Evolutionary conservation across 805 yeast species (phyloP), one percentile per base, ranked within the genome.

Genomic region (Starmerella floris): DNA sequence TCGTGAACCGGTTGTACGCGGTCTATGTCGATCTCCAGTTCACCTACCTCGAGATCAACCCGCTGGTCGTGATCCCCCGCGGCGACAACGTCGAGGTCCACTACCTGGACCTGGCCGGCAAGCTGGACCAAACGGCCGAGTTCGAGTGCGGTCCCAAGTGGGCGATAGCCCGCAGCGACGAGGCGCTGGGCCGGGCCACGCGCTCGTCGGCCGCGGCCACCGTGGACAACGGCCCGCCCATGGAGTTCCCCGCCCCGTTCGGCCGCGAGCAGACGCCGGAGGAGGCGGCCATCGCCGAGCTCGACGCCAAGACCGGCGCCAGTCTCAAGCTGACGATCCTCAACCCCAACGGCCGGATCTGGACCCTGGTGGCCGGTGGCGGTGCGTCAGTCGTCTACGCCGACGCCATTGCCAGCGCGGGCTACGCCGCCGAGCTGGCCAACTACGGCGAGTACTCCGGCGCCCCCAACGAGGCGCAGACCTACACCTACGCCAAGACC

Each of bases 381-480:
- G 70, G 70, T 46, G 70, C 70, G 30, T 65, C 69, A 3, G 70
- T 66, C 11, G 70, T 66, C 23, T 66, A 66, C 49, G 70, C 70
- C 23, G 70, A 66, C 41, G 70, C 70, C 44, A 66, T 66, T 46
- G 70, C 70, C 42, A 61, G 68, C 26, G 68, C 69, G 13, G 70
- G 70, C 33, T 65, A 49, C 49, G 69, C 70, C 32, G 51, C 50
- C 41, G 68, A 66, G 52, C 62, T 66, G 35, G 70, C 70, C 31
- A 66, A 66, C 61, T 66, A 66, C 53, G 70, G 70, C 35, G 70
- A 66, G 56, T 66, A 66, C 62, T 65, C 70, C 22, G 70, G 70
- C 25, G 70, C 70, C 8, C 70, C 70, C 28, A 62, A 67, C 47
- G 70, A 66, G 61, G 57, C 62, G 34, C 70, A 66, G 56, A 66